Evolutionary conservation across 345 rosid species (phyloP).

Genomic region (Punica granatum): DNA sequence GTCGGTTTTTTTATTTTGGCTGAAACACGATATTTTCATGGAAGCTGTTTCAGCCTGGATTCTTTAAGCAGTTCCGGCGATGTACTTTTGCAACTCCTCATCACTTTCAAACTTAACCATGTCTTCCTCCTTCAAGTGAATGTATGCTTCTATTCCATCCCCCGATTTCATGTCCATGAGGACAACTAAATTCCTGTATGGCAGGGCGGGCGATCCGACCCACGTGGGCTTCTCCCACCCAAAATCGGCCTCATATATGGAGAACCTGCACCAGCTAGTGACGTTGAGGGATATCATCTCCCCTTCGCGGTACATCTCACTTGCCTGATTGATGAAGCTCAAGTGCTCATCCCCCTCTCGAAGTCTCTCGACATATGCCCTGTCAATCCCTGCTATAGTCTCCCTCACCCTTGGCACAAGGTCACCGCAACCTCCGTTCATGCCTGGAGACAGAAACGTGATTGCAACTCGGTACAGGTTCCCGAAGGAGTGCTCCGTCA

Average conservation of each 20-base stretch:
- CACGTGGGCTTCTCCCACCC: conserved; percentile 31
- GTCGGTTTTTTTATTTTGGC: no score
- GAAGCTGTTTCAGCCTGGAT: no score
- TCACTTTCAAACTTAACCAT: conserved; percentile 27
- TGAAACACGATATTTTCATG: no score
- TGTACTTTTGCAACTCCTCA: conserved; percentile 6
- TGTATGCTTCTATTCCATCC: no score
- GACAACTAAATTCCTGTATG: conserved; percentile 19
- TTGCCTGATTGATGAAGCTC: conserved; percentile 7
- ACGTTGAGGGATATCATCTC: conserved; percentile 18
- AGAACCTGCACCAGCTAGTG: conserved; percentile 33
- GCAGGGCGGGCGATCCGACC: conserved; percentile 16
- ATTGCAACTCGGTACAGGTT: conserved; percentile 10
- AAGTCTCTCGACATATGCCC: conserved; percentile 22
- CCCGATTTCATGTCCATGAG: no score
- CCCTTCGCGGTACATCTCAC: conserved; percentile 11
- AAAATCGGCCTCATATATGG: conserved; percentile 28
- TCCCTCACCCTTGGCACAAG: conserved; percentile 22
- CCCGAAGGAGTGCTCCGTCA: conserved; percentile 12
- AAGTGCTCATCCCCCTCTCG: conserved; percentile 19
- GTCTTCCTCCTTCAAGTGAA: conserved; percentile 22
- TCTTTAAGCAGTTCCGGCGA: neutral
- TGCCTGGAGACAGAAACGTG: conserved; percentile 6
- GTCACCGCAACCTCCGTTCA: conserved; percentile 7
- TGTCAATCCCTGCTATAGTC: conserved; percentile 17